Evolutionary conservation across 768 basidiomycete genomes (phyloP).

Genomic region (Pisolithus tinctorius): DNA sequence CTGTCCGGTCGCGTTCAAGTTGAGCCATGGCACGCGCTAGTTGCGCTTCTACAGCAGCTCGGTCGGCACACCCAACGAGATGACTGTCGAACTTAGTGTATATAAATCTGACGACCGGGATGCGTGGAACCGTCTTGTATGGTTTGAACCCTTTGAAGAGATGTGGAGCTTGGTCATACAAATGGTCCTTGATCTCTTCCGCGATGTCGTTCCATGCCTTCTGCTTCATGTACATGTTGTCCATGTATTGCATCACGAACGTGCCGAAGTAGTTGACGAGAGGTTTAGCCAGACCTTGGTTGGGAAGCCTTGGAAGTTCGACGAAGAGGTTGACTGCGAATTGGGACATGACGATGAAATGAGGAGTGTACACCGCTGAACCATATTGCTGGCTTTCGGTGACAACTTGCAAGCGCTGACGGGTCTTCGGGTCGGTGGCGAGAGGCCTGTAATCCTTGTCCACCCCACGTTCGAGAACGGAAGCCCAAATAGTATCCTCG

Average conservation of each 20-base stretch:
- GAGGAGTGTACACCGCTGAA: conserved; percentile 5
- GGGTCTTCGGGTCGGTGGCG: background rate
- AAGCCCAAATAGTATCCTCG: conserved; percentile 10
- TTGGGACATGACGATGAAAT: conserved; percentile 10
- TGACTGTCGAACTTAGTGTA: conserved; percentile 17
- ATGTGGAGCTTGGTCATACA: conserved; percentile 3
- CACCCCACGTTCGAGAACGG: conserved; percentile 10
- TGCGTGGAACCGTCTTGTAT: background rate
- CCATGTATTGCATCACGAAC: conserved; percentile 10
- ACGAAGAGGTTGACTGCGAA: conserved; percentile 24
- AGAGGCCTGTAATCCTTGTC: conserved; percentile 5
- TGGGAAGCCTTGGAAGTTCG: background rate
- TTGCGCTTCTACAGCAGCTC: background rate
- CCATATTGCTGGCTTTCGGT: background rate
- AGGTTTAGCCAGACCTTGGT: background rate
- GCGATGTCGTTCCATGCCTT: conserved; percentile 5
- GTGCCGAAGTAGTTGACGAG: conserved; percentile 19
- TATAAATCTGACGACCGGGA: conserved; percentile 8
- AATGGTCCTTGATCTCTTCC: conserved; percentile 1
- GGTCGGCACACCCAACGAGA: conserved; percentile 8
- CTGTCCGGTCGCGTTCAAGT: background rate
- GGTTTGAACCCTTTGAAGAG: background rate
- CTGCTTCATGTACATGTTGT: background rate
- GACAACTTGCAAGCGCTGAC: background rate
- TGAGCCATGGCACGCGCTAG: background rate